Percentiles rank a stretch among this genome's conserved stretches.
Evolutionary conservation across 768 basidiomycete genomes (phyloP).

Genomic region (Lentinula guzmanii): DNA sequence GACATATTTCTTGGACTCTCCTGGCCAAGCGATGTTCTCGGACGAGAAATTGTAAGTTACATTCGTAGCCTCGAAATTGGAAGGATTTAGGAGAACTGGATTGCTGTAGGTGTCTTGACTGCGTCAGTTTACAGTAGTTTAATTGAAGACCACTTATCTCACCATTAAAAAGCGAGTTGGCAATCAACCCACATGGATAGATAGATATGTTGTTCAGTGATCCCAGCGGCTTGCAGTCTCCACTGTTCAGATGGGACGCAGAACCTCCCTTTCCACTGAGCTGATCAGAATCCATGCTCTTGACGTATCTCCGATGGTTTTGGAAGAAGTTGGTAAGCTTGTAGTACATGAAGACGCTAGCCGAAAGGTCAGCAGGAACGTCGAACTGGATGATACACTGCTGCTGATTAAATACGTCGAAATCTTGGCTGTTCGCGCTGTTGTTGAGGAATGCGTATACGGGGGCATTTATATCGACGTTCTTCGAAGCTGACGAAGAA

Average conservation of each 20-base stretch:
- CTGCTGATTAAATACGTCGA: conserved; percentile 34
- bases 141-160: conserved; percentile 11
- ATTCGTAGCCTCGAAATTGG: conserved; percentile 28
- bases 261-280: conserved; percentile 67
- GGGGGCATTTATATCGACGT: conserved; percentile 50
- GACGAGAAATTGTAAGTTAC: conserved; percentile 69
- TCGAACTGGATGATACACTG: conserved; percentile 81
- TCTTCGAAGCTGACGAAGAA: conserved; percentile 46
- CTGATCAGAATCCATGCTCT: conserved; percentile 81
- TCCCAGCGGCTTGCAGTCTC: conserved; percentile 90
- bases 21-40: conserved; percentile 90
- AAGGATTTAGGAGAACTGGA: conserved; percentile 52
- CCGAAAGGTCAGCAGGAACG: conserved; percentile 68
- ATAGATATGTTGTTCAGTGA: conserved; percentile 47
- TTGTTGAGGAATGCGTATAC: conserved; percentile 71
- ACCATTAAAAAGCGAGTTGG: conserved; percentile 97
- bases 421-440: conserved; percentile 35
- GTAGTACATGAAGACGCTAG: conserved; percentile 90
- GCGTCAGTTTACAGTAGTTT: background rate
- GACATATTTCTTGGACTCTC: conserved; percentile 88
- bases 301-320: conserved; percentile 97
- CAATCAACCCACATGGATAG: conserved; percentile 96
- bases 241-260: conserved; percentile 41
- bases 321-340: conserved; percentile 96
- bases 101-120: conserved; percentile 70